Base-by-base conservation (phyloP, 1,284 basidiomycete species). In the Violaceomyces palustris region DNA sequence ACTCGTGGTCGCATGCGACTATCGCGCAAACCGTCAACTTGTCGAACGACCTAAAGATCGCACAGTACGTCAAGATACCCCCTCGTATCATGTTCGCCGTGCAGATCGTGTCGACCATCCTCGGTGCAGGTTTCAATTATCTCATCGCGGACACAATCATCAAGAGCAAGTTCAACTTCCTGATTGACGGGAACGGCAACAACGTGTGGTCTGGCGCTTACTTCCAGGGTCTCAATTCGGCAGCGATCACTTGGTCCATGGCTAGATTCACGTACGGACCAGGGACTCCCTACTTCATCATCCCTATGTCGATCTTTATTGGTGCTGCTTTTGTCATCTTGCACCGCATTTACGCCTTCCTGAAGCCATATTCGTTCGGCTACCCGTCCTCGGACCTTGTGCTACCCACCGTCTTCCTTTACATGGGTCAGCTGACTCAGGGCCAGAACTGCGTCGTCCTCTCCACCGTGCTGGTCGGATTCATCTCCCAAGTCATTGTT, bases 401-500 rank as follows among this genome's bases (percentile, higher is more conserved):
- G 1, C 18, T 54, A 8, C 53, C 53, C n/a, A 50, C 43, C 6
- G 44, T 56, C n/a, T 39, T 51, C 19, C 24, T 45, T 3, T 56
- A 48, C 35, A 21, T 42, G 10, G 48, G 34, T 2, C 44, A 41
- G 48, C 24, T 81, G 39, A 76, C 76, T 64, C 72, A 78, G 17
- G 82, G 82, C 15, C 77, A 81, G 45, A 83, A 78, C 64, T 83
- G 81, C 3, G 73, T 76, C 3, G 71, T 80, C 26, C 75, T 75
- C 9, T 78, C 79, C 3, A 74, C 73, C 35, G 77, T 83, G 58
- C 68, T 82, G 26, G 77, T 82, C 33, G 83, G 82, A 0, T 43
- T 83, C 28, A 64, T 79, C 14, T 82, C 81, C 3, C 82, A 84
- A 60, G 64, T 80, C 3, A 83, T 79, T 78, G 62, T 83, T n/a